These are phyloP conservation scores for Trypanosomatidae sp. DNA, from an alignment of 208 protist genomes.

Conservation along the genomic window DNA sequence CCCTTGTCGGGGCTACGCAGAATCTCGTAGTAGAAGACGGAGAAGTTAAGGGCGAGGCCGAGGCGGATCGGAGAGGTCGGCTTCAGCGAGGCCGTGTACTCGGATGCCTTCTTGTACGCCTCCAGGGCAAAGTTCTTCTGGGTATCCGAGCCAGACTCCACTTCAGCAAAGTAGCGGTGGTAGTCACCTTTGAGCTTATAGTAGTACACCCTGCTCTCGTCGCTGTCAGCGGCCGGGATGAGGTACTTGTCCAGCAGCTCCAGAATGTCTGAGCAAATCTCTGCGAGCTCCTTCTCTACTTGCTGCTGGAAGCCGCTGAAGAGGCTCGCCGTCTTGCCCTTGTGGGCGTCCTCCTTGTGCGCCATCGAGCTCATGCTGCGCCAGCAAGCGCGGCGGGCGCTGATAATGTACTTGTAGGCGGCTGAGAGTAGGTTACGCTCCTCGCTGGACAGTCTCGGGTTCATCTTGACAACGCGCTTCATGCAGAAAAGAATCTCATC, in stretches of 20 bases:
- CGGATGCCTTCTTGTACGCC: slow-evolving; percentile 87
- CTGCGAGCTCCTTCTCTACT: slow-evolving; percentile 97
- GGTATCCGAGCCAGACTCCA: slow-evolving; percentile 75
- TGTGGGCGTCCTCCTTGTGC: slow-evolving; percentile 93
- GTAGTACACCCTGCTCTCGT: slow-evolving; percentile 92
- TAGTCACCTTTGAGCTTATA: slow-evolving; percentile 97
- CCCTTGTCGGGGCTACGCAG: slow-evolving; percentile 96
- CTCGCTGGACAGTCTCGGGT: slow-evolving; percentile 96
- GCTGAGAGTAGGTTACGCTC: slow-evolving; percentile 99
- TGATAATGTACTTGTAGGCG: slow-evolving; percentile 99
- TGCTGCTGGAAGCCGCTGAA: slow-evolving; percentile 96
- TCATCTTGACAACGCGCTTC: slow-evolving; percentile 96
- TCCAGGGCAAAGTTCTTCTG: slow-evolving; percentile 91
- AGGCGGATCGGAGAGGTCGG: slow-evolving; percentile 98
- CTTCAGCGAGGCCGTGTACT: slow-evolving; percentile 84
- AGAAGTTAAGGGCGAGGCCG: slow-evolving; percentile 99
- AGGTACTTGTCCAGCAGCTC: slow-evolving; percentile 96
- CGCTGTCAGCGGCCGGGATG: slow-evolving; percentile 87
- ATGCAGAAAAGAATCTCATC: slow-evolving; percentile 99
- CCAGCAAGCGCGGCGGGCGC: slow-evolving; percentile 98
- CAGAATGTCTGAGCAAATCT: slow-evolving; percentile 97
- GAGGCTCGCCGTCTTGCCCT: slow-evolving; percentile 89
- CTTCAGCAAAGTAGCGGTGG: slow-evolving; percentile 98
- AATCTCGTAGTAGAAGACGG: slow-evolving; percentile 99
- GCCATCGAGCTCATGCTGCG: slow-evolving; percentile 98